Evolutionary conservation across 208 protist species (phyloP), one percentile per base, ranked within the genome.

Genomic region (Angomonas ambiguus): DNA sequence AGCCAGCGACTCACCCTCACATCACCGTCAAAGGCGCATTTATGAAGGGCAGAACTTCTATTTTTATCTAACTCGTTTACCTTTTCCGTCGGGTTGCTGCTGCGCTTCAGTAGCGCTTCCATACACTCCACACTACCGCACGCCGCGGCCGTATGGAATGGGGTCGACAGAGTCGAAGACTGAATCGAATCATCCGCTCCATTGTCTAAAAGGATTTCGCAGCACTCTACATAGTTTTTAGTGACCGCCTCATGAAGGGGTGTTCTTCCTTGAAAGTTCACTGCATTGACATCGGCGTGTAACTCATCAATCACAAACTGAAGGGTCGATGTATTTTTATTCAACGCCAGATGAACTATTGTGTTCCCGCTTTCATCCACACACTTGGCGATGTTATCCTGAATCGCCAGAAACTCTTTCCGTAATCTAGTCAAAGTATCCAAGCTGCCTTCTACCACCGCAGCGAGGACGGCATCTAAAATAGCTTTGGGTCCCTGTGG

Each of bases 81-180:
- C 67, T 93, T 92, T 11, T 51, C 72, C 4, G 60, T 45, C 11
- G 87, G 79, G 13, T 91, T 69, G 24, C 81, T 76, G 62, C 80
- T 92, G 71, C 83, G 75, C 20, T 76, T 77, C 32, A 94, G 70
- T 13, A 96, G 79, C 48, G 88, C 69, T 58, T 96, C 87, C 83
- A 96, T 90, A 71, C 84, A 92, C 60, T 94, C 88, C 51, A 94
- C 87, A 65, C 87, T 93, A 22, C 88, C 88, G 70, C 88, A 94
- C 20, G 88, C 84, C 3, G 91, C 91, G 1, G 91, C 91, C 18
- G 88, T 94, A 72, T 94, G 88, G 70, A 96, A 94, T 18, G 91
- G 87, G 2, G 91, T 96, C 25, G 88, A 96, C 68, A 93, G 77
- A 10, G 88, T 94, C 56, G 82, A 62, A 20, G 87, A 84, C 77